These are phyloP conservation scores for Rhexocercosporidium sp. DNA, from an alignment of 2,329 filamentous ascomycete species.

Conservation along the genomic window DNA sequence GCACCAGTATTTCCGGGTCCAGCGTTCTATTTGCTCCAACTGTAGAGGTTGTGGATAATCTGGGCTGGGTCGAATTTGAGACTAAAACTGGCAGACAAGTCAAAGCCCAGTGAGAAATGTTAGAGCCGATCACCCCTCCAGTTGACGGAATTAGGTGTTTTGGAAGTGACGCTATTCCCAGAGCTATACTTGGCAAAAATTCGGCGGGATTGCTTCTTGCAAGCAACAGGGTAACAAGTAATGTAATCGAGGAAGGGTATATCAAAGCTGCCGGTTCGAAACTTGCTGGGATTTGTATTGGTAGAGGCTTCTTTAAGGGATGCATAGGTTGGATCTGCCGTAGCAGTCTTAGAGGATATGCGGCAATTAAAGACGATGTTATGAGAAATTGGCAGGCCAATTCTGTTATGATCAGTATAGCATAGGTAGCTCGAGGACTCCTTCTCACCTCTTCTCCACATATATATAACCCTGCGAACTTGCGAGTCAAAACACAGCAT, in stretches of 20 bases:
- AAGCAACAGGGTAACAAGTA: slow-evolving; percentile 78
- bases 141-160: slow-evolving; percentile 70
- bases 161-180: slow-evolving; percentile 79
- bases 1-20: slow-evolving; percentile 45
- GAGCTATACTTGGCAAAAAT: slow-evolving; percentile 80
- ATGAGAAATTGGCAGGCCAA: slow-evolving; percentile 37
- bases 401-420: slow-evolving; percentile 38
- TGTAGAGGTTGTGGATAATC: neutral
- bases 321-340: slow-evolving; percentile 45
- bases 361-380: slow-evolving; percentile 48
- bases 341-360: slow-evolving; percentile 67
- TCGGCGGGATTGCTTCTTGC: slow-evolving; percentile 63
- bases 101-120: slow-evolving; percentile 78
- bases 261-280: slow-evolving; percentile 93
- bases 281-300: slow-evolving; percentile 66
- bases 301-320: slow-evolving; percentile 33
- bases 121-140: slow-evolving; percentile 60
- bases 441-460: slow-evolving; percentile 56
- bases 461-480: slow-evolving; percentile 51
- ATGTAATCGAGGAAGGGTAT: slow-evolving; percentile 79
- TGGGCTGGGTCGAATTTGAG: slow-evolving; percentile 8
- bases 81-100: slow-evolving; percentile 68
- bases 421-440: neutral
- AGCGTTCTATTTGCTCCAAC: neutral
- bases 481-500: slow-evolving; percentile 51